Percentiles rank a stretch among this genome's conserved stretches.
Conservation (phyloP, 768 basidiomycete genomes). For the Dacryopinax primogenitus region DNA sequence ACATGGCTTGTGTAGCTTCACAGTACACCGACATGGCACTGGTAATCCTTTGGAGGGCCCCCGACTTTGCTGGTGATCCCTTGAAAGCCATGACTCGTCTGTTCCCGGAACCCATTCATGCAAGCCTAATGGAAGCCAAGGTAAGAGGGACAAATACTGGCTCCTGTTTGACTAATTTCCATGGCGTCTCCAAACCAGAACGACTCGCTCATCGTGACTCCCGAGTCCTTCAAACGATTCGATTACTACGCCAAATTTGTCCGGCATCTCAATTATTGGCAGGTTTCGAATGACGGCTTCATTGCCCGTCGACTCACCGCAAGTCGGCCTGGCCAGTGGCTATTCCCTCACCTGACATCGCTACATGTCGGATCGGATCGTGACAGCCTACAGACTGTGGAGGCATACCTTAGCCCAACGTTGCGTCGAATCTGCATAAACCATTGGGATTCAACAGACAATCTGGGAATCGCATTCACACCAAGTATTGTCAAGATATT, state of each 20-base stretch:
- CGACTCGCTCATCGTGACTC: not conserved
- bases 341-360: not conserved
- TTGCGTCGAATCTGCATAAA: not conserved
- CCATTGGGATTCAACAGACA: slow-evolving; percentile 9
- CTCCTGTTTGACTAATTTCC: not conserved
- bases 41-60: not conserved
- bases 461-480: too few species aligned
- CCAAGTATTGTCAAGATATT: not conserved
- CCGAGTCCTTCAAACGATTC: not conserved
- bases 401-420: not conserved
- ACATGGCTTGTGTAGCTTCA: not conserved
- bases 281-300: not conserved
- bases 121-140: not conserved
- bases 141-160: not conserved
- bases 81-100: not conserved
- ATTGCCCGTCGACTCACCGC: not conserved
- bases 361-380: not conserved
- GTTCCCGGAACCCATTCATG: not conserved
- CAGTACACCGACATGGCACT: not conserved
- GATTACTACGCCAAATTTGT: not conserved
- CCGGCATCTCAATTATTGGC: not conserved
- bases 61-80: not conserved
- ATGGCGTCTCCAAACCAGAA: not conserved
- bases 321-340: not conserved
- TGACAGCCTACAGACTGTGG: not conserved